Percentiles rank a stretch among this genome's conserved stretches.
phyloP scores from a whole-genome alignment of 1,284 basidiomycete genomes.

The Melampsora americana region DNA sequence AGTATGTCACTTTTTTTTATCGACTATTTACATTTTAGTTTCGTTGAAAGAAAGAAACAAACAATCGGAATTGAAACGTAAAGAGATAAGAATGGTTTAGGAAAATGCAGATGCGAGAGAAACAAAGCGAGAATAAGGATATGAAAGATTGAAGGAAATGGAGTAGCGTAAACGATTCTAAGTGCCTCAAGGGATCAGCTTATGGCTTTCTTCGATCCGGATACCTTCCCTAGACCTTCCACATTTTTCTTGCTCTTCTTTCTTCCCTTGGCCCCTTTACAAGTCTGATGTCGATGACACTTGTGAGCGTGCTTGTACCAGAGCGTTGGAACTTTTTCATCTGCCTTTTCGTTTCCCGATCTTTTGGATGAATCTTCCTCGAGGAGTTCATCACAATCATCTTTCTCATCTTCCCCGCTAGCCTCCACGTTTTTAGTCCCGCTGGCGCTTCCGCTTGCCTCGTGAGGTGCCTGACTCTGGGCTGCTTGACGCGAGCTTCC shows the following conservation, averaged over 20 bases:
- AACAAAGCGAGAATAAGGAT: too few relatives aligned
- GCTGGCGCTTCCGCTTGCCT: background rate
- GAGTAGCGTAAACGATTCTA: background rate
- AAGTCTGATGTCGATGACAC: slow-evolving; percentile 45
- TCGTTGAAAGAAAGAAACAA: background rate
- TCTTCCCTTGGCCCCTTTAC: slow-evolving; percentile 42
- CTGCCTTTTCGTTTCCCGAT: background rate
- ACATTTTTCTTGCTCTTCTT: slow-evolving; percentile 33
- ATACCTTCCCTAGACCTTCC: background rate
- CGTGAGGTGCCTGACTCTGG: background rate
- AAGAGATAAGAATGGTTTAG: too few relatives aligned
- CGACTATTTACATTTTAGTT: background rate
- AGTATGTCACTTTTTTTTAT: background rate
- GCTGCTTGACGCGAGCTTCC: background rate
- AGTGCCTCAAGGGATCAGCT: background rate
- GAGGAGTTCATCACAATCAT: background rate
- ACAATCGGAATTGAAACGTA: too few relatives aligned
- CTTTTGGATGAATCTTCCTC: background rate
- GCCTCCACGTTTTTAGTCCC: background rate
- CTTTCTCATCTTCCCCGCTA: background rate
- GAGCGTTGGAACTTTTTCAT: slow-evolving; percentile 34
- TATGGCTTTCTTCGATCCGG: background rate
- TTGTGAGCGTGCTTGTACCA: slow-evolving; percentile 45
- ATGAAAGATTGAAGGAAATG: too few relatives aligned
- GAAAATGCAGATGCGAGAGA: too few relatives aligned